Percentiles rank a stretch among this genome's conserved stretches.
Conservation (phyloP, 768 basidiomycete genomes). For the Neoboletus magnificus region DNA sequence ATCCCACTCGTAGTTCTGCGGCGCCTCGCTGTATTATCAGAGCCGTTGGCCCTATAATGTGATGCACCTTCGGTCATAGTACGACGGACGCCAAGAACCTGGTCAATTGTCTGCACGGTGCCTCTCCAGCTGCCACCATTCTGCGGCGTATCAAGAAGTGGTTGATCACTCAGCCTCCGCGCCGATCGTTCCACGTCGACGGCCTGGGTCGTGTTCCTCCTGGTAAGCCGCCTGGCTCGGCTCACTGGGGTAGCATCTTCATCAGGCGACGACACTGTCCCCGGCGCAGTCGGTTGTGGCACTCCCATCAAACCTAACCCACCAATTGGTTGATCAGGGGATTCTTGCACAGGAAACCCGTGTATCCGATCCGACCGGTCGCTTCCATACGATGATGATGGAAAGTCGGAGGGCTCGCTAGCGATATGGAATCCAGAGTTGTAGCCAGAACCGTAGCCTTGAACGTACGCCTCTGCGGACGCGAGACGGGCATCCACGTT, state of each 20-base stretch:
- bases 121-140: constrained; percentile 19
- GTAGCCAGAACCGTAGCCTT: constrained; percentile 37
- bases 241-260: constrained; percentile 27
- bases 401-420: constrained; percentile 14
- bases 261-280: constrained; percentile 27
- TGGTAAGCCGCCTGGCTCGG: constrained; percentile 17
- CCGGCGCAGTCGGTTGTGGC: constrained; percentile 17
- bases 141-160: constrained; percentile 8
- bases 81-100: constrained; percentile 19
- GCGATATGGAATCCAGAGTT: constrained; percentile 25
- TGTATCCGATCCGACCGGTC: constrained; percentile 16
- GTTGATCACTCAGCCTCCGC: constrained; percentile 15
- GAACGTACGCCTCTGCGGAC: constrained; percentile 36
- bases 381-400: constrained; percentile 21
- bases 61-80: constrained; percentile 15
- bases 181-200: constrained; percentile 18
- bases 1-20: constrained; percentile 10
- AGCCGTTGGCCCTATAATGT: constrained; percentile 7
- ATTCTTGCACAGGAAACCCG: constrained; percentile 29
- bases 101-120: constrained; percentile 13
- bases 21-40: constrained; percentile 1
- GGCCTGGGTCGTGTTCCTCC: constrained; percentile 25
- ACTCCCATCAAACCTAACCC: constrained; percentile 29
- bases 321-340: constrained; percentile 24
- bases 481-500: constrained; percentile 22